Evolutionary conservation across 2,329 filamentous ascomycete species (phyloP).

Genomic region (Colletotrichum gigasporum): DNA sequence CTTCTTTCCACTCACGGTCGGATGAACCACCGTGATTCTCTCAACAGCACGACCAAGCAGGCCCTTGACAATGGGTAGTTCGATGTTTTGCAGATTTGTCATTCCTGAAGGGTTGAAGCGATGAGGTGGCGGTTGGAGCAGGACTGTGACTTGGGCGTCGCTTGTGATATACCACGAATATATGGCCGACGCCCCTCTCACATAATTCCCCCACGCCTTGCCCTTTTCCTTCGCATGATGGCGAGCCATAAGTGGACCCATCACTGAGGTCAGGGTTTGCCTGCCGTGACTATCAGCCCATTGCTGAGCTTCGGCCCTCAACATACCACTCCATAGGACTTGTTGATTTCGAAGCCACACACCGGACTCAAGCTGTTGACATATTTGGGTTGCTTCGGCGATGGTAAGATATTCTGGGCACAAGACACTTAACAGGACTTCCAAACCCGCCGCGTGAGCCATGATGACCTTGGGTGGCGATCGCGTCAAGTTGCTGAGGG

Average conservation of each 20-base stretch:
- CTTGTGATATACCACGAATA: neutral
- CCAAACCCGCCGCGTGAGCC: too few species aligned
- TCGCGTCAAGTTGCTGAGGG: too few species aligned
- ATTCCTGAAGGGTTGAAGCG: neutral
- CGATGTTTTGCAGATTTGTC: neutral
- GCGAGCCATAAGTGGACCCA: neutral
- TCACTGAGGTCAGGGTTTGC: neutral
- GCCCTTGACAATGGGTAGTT: neutral
- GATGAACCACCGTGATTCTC: too few species aligned
- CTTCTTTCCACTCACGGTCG: too few species aligned
- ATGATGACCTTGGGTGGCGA: too few species aligned
- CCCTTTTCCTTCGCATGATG: neutral
- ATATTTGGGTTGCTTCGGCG: too few species aligned
- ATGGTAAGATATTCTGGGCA: too few species aligned
- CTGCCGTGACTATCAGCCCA: neutral
- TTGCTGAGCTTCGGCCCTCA: rapidly evolving
- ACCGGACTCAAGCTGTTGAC: neutral
- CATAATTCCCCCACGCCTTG: neutral
- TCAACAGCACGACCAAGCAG: too few species aligned
- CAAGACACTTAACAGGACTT: too few species aligned
- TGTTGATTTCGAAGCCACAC: neutral
- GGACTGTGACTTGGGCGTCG: neutral
- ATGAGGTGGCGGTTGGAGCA: neutral
- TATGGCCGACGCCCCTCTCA: neutral
- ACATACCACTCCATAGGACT: neutral